Percentiles rank a stretch among this genome's conserved stretches.
Conservation (phyloP, 2,329 filamentous ascomycete species). For the Camptophora hylomeconis region DNA sequence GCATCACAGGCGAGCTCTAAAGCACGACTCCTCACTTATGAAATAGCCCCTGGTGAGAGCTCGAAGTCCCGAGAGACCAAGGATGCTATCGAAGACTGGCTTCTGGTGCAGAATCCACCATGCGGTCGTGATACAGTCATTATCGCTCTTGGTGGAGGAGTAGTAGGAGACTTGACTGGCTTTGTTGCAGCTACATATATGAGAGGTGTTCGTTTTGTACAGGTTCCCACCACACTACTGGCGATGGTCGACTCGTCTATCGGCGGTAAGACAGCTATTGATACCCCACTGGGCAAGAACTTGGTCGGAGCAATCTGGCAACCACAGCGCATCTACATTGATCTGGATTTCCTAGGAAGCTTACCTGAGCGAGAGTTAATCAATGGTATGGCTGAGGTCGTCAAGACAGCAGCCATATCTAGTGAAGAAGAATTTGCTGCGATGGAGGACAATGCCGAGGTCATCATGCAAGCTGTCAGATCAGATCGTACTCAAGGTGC, state of each 20-base stretch:
- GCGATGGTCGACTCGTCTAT: slow-evolving; percentile 99
- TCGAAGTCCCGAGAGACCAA: slow-evolving; percentile 92
- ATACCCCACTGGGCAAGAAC: slow-evolving; percentile 92
- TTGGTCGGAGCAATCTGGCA: slow-evolving; percentile 95
- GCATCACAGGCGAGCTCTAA: slow-evolving; percentile 16
- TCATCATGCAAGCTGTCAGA: slow-evolving; percentile 61
- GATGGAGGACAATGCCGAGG: slow-evolving; percentile 67
- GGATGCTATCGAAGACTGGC: slow-evolving; percentile 93
- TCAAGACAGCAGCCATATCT: slow-evolving; percentile 97
- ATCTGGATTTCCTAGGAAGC: slow-evolving; percentile 81
- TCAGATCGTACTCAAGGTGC: slow-evolving; percentile 42
- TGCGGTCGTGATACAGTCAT: slow-evolving; percentile 93
- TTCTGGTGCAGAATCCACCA: slow-evolving; percentile 65
- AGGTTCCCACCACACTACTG: slow-evolving; percentile 87
- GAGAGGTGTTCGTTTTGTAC: slow-evolving; percentile 89
- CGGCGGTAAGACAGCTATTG: slow-evolving; percentile 95
- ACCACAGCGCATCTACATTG: slow-evolving; percentile 84
- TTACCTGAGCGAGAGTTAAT: slow-evolving; percentile 85
- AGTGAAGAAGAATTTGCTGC: slow-evolving; percentile 73
- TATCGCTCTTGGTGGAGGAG: slow-evolving; percentile 85
- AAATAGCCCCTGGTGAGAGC: slow-evolving; percentile 79
- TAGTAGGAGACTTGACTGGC: slow-evolving; percentile 96
- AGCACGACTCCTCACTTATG: slow-evolving; percentile 66
- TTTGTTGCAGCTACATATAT: slow-evolving; percentile 98
- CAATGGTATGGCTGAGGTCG: slow-evolving; percentile 96